A percentile compares a stretch with the other conserved stretches of the same genome.
Evolutionary conservation across 352 stramenopile species (phyloP).

Genomic region (Peronosclerospora sorghi): DNA sequence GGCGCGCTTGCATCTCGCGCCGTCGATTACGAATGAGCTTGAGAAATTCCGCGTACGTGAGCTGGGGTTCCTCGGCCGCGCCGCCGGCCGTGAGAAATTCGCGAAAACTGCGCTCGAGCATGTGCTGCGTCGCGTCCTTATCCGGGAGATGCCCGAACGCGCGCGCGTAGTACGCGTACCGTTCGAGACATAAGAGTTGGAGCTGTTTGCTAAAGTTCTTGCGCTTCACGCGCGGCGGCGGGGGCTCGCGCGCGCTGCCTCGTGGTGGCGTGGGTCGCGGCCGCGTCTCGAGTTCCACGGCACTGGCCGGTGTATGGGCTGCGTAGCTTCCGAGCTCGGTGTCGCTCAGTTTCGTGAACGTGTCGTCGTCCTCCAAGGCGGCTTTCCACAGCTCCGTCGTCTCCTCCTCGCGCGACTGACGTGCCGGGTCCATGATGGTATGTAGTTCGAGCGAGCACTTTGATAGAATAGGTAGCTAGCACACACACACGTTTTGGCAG

Average conservation of each 20-base stretch:
- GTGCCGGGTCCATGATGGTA: conserved; percentile 5
- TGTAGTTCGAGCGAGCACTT: too few relatives aligned
- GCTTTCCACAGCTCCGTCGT: conserved; percentile 42
- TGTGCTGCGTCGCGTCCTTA: conserved; percentile 32
- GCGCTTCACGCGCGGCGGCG: conserved; percentile 31
- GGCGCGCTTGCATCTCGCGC: conserved; percentile 39
- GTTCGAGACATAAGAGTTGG: conserved; percentile 45
- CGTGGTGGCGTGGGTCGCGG: conserved; percentile 6
- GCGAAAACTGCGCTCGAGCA: conserved; percentile 41
- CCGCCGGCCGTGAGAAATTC: conserved; percentile 48
- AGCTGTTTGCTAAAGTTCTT: conserved; percentile 66
- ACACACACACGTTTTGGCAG: too few relatives aligned
- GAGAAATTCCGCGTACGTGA: conserved; percentile 46
- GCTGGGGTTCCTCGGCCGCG: conserved; percentile 29
- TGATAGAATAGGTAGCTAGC: too few relatives aligned
- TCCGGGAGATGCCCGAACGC: conserved; percentile 28
- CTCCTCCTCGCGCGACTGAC: conserved; percentile 22
- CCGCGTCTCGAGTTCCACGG: conserved; percentile 7
- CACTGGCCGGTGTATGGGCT: not conserved
- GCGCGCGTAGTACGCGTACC: conserved; percentile 35
- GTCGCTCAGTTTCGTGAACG: conserved; percentile 35
- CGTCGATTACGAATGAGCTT: conserved; percentile 63
- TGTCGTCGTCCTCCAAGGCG: conserved; percentile 26
- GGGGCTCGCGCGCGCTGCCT: not conserved
- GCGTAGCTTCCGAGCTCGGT: conserved; percentile 19